Evolutionary conservation across 1,284 basidiomycete species (phyloP).

Genomic region (Malassezia slooffiae): DNA sequence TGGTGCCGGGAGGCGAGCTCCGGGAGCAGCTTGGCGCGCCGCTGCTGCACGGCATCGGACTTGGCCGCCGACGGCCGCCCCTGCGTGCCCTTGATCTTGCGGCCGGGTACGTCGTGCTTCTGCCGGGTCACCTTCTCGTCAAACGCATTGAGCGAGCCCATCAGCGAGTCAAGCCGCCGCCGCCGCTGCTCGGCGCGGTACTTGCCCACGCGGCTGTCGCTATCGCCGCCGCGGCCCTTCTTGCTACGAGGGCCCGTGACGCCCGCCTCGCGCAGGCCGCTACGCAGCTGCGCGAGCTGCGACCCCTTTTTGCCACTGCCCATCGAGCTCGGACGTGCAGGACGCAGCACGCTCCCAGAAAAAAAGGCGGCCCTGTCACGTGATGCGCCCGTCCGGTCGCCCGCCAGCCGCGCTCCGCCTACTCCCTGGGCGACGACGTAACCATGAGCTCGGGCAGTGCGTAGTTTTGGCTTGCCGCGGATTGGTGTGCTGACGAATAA

Average conservation of each 20-base stretch:
- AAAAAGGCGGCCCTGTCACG: conserved; percentile 14
- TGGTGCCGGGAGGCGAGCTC: conserved; percentile 65
- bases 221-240: conserved; percentile 51
- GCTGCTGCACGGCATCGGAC: conserved; percentile 74
- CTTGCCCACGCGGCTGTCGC: conserved; percentile 37
- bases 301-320: conserved; percentile 31
- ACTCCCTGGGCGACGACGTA: background rate
- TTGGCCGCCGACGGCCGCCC: conserved; percentile 77
- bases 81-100: conserved; percentile 68
- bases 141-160: conserved; percentile 78
- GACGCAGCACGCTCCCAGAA: background rate
- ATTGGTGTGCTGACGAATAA: background rate
- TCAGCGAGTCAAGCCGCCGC: conserved; percentile 70
- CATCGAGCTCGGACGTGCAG: no score
- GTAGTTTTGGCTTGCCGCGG: background rate
- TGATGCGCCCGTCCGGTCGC: background rate
- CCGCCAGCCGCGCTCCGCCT: background rate
- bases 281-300: conserved; percentile 43
- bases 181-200: conserved; percentile 25
- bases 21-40: conserved; percentile 62
- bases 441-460: conserved; percentile 14
- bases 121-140: conserved; percentile 53
- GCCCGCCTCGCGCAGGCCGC: conserved; percentile 31
- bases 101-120: conserved; percentile 82
- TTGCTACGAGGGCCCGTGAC: conserved; percentile 34